Evolutionary conservation across 139 green algal genomes (phyloP).

Genomic region (Ettlia oleoabundans): DNA sequence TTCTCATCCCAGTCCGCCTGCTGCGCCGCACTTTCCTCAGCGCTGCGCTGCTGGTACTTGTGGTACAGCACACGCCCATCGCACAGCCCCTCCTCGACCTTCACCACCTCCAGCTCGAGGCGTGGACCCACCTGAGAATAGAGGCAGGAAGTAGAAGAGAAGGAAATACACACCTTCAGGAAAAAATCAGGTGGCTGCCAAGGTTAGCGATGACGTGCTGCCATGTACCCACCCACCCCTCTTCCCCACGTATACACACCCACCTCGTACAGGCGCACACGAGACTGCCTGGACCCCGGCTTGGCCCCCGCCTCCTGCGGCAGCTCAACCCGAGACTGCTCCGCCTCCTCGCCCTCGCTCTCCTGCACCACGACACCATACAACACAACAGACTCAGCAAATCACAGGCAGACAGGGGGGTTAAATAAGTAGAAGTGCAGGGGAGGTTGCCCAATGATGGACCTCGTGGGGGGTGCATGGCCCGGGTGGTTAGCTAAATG

Average conservation of each 20-base stretch:
- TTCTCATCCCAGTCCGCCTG: slow-evolving; percentile 52
- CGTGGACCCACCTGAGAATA: slow-evolving; percentile 79
- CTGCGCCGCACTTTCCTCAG: slow-evolving; percentile 62
- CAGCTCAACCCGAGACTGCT: slow-evolving; percentile 68
- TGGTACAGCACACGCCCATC: slow-evolving; percentile 92
- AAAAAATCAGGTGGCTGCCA: neutral
- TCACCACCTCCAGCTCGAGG: slow-evolving; percentile 91
- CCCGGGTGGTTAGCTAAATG: no score
- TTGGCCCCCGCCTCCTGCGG: slow-evolving; percentile 61
- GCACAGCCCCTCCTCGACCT: slow-evolving; percentile 96
- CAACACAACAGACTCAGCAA: no score
- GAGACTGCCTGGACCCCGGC: slow-evolving; percentile 53
- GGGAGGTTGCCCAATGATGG: no score
- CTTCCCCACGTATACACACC: neutral
- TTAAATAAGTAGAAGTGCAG: no score
- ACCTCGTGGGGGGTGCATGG: no score
- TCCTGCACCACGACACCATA: no score
- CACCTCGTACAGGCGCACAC: slow-evolving; percentile 86
- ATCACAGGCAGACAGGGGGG: neutral
- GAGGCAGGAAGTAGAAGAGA: neutral
- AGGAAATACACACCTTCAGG: neutral
- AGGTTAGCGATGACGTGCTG: neutral
- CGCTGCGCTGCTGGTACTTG: slow-evolving; percentile 70
- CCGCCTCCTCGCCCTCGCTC: slow-evolving; percentile 86
- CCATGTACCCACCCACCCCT: neutral